Base-by-base conservation (phyloP, 192 early-diverging fungal genomes). In the Pilobolus umbonatus region DNA sequence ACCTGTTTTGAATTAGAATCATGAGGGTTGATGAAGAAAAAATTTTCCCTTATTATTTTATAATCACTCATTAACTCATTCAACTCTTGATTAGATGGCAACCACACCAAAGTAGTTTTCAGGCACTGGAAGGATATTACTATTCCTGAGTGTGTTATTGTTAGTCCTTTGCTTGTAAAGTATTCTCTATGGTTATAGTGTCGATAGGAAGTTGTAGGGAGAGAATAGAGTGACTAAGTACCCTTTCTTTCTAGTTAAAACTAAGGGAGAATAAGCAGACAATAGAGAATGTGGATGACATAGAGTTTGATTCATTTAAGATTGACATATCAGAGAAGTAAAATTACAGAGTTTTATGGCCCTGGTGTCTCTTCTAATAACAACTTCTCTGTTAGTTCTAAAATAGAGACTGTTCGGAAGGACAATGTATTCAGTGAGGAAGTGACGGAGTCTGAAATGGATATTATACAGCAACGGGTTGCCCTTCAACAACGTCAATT, bases 401-500 rank as follows among this genome's bases (percentile, higher is more conserved):
- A 74, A 31, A 89, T 91, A 65, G 82, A 80, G 65, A 84, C 76
- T 9, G 80, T 89, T 49, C 84, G 88, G 38, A 95, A 94, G 65
- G 88, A 91, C 56, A 85, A 88, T 35, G 85, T 97, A 2, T 97
- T 97, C 72, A 78, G 85, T 60, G 84, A 93, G 51, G 90, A 93
- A 70, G 86, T 95, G 25, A 97, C 94, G 1, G 88, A 89, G 62
- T 84, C 88, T 38, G 94, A 97, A 68, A 82, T 83, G 83, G 81
- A 81, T 43, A 91, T 97, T 60, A 97, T 97, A 70, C 80, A 93
- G 64, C 83, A 92, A 69, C 80, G 93, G 6, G 88, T 97, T 10
- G 91, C 87, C 17, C 77, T 97, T 44, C 93, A 95, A 62, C 94
- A 92, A 60, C 81, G 82, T 57, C 90, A 84, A 83, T 95, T 92